Percentiles rank a stretch among this genome's conserved stretches.
phyloP scores from a whole-genome alignment of 257 asterid genomes.

The Ligustrum vulgare region DNA sequence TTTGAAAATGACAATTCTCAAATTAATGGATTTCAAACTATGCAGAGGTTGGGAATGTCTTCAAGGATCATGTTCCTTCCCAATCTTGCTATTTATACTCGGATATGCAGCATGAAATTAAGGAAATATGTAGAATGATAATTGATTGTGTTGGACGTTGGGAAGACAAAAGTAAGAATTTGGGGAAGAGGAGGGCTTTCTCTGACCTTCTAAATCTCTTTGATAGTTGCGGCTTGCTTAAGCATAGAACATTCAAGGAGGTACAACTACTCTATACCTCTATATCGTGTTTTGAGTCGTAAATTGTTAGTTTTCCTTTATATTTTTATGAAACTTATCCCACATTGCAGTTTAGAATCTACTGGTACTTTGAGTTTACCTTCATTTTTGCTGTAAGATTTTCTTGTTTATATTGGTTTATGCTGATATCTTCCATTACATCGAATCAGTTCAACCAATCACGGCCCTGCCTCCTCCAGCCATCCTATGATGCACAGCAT shows the following conservation, averaged over 20 bases:
- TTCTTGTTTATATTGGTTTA: neutral
- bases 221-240: slow-evolving; percentile 70
- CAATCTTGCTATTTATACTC: slow-evolving; percentile 41
- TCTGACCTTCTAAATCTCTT: slow-evolving; percentile 70
- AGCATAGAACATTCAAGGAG: slow-evolving; percentile 60
- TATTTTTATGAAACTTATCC: neutral
- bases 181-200: slow-evolving; percentile 65
- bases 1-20: neutral
- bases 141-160: slow-evolving; percentile 64
- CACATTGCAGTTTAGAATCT: neutral
- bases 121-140: slow-evolving; percentile 40
- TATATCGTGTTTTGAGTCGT: neutral
- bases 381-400: neutral
- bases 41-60: slow-evolving; percentile 44
- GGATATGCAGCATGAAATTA: slow-evolving; percentile 54
- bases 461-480: slow-evolving; percentile 76
- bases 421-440: slow-evolving; percentile 20
- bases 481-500: slow-evolving; percentile 74
- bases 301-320: neutral
- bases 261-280: slow-evolving; percentile 34
- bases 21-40: slow-evolving; percentile 16
- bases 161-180: slow-evolving; percentile 63
- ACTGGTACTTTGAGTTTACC: neutral
- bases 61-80: slow-evolving; percentile 36
- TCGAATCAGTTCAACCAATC: slow-evolving; percentile 46